Evolutionary conservation across 106 monocot genomes (phyloP).

Genomic region (Platanthera zijinensis): DNA sequence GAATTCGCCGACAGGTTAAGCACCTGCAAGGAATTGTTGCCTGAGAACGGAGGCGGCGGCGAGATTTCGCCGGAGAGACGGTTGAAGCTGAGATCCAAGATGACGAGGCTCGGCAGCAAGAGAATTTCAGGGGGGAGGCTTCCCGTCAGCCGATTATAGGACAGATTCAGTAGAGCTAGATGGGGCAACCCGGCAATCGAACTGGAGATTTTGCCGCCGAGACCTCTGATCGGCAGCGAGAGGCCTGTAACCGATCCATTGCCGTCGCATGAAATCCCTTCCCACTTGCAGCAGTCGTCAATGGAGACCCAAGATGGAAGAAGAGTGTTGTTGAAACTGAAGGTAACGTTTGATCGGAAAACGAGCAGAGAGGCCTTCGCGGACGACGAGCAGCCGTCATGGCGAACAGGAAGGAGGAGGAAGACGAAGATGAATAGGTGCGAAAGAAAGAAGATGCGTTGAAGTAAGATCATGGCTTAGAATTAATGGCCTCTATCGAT

Average conservation of each 20-base stretch:
- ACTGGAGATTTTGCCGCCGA: neutral
- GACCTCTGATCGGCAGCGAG: neutral
- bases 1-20: slow-evolving; percentile 12
- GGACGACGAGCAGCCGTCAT: neutral
- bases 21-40: neutral
- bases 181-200: neutral
- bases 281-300: slow-evolving; percentile 9
- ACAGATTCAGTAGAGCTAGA: neutral
- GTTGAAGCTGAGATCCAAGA: slow-evolving; percentile 11
- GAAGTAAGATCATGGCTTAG: neutral
- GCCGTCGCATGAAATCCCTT: slow-evolving; percentile 1
- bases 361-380: neutral
- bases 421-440: neutral
- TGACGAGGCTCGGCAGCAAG: neutral
- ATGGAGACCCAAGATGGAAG: slow-evolving; percentile 1
- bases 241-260: neutral
- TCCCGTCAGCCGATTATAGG: neutral
- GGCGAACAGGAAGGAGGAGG: neutral
- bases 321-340: neutral
- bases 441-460: neutral
- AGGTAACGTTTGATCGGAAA: slow-evolving; percentile 9
- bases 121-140: neutral
- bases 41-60: neutral
- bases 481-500: neutral
- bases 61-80: neutral